Conservation (phyloP, 2,329 filamentous ascomycete genomes). For the Monosporascus sp. region DNA sequence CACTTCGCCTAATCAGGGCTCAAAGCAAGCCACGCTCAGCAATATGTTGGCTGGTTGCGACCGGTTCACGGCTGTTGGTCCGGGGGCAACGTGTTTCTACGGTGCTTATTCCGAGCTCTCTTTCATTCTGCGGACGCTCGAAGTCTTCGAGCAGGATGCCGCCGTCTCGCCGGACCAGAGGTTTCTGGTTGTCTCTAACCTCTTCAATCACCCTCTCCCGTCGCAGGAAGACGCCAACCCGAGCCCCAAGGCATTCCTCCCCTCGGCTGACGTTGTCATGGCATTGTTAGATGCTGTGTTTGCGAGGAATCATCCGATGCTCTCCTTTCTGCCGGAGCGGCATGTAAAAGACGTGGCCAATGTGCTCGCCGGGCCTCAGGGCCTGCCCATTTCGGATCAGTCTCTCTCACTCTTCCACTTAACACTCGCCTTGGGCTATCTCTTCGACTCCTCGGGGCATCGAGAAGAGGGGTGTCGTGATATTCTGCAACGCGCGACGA, state of each 20-base stretch:
- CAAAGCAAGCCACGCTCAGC: background rate
- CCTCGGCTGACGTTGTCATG: background rate
- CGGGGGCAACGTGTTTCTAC: constrained; percentile 2
- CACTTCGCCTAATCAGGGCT: background rate
- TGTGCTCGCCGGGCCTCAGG: background rate
- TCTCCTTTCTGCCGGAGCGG: constrained; percentile 2
- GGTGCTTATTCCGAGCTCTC: constrained; percentile 4
- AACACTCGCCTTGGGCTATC: constrained; percentile 1
- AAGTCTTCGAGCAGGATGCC: constrained; percentile 1
- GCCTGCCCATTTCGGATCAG: background rate
- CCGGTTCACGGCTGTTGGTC: background rate
- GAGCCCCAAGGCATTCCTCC: background rate
- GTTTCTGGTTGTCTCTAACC: background rate
- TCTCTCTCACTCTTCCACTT: constrained; percentile 2
- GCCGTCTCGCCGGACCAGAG: background rate
- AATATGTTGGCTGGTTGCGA: constrained; percentile 5
- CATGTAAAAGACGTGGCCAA: background rate
- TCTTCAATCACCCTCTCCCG: constrained; percentile 1
- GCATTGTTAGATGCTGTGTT: constrained; percentile 1
- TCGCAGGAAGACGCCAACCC: background rate
- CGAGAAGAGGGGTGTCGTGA: background rate
- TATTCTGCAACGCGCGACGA: constrained; percentile 1
- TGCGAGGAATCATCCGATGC: constrained; percentile 3
- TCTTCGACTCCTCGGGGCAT: constrained; percentile 1
- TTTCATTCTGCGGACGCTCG: constrained; percentile 2